Evolutionary conservation across 352 stramenopile genomes (phyloP).

Genomic region (Phytophthora colocasiae): DNA sequence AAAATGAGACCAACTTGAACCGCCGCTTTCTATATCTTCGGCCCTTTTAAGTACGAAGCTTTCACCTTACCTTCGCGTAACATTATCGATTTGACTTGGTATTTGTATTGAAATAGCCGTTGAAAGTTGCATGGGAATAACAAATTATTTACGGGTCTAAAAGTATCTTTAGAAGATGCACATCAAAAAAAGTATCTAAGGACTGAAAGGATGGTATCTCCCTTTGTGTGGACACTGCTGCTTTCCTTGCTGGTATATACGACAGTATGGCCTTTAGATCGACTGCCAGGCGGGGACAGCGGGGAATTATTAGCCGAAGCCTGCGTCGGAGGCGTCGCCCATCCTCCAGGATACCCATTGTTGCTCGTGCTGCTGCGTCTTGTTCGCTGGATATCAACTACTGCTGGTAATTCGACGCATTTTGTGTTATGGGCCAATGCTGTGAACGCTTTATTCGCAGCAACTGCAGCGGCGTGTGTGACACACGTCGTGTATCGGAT

Average conservation of each 20-base stretch:
- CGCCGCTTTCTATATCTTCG: constrained; percentile 10
- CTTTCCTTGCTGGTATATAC: constrained; percentile 32
- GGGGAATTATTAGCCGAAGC: constrained; percentile 93
- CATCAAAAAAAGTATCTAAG: constrained; percentile 9
- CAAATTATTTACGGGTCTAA: neutral
- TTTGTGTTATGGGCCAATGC: constrained; percentile 50
- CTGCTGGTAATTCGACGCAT: neutral
- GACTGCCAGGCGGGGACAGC: constrained; percentile 83
- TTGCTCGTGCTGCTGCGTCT: constrained; percentile 76
- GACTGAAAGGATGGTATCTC: constrained; percentile 9
- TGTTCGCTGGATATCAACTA: constrained; percentile 6
- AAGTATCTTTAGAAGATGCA: constrained; percentile 26
- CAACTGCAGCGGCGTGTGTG: constrained; percentile 43
- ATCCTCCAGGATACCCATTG: constrained; percentile 94
- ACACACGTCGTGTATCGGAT: constrained; percentile 46
- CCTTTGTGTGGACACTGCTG: constrained; percentile 40
- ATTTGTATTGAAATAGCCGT: too few relatives aligned
- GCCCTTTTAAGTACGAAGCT: neutral
- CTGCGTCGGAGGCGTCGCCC: constrained; percentile 89
- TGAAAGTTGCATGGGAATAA: too few relatives aligned
- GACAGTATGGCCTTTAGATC: constrained; percentile 19
- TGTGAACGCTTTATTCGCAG: constrained; percentile 44
- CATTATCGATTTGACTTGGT: neutral
- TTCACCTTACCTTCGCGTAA: neutral
- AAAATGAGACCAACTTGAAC: constrained; percentile 27